Evolutionary conservation across 1,284 basidiomycete genomes (phyloP), one percentile per base, ranked within the genome.

Genomic region (Leucoagaricus sp.): DNA sequence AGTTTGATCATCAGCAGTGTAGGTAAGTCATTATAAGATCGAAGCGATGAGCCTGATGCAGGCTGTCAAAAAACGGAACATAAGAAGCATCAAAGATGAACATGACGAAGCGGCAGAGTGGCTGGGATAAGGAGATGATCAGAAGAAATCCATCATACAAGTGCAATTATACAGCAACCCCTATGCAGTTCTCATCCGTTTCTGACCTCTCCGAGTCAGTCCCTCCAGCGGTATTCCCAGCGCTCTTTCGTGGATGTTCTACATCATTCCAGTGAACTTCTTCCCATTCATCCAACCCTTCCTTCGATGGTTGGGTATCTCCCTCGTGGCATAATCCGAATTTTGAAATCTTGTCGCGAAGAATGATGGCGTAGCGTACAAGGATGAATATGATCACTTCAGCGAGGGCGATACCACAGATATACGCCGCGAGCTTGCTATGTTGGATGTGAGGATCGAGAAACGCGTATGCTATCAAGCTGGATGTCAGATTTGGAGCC

Each of bases 321-420:
- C 38, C 28, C 5, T 23, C 54, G 26, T 36, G 42, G 6, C 28
- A 36, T 8, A 31, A n/a, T 4, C 29, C 25, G 23, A 51, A 28
- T 29, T 28, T 38, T 15, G 21, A 50, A 23, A 56, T 33, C 19
- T 25, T 41, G n/a, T 62, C 51, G 26, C 80, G 74, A 2, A 77
- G 47, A 1, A 67, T 8, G 15, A 74, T 71, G 3, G 72, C 5
- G 1, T 67, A 70, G 15, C 71, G 72, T 7, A 77, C 74, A 53
- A 82, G 38, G 8, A 62, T 38, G 57, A 86, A 86, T 13, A 84
- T 63, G 44, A 86, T 55, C 36, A 69, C 66, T 38, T 77, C 76
- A 1, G 72, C 84, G 3, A 75, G 60, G 0, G 69, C 74, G 42
- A 87, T 85, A 8, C 83, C 83, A 36, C 82, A 33, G 57, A 86